These are phyloP conservation scores for Emergomyces africanus DNA, from an alignment of 2,329 filamentous ascomycete species.

Conservation along the genomic window DNA sequence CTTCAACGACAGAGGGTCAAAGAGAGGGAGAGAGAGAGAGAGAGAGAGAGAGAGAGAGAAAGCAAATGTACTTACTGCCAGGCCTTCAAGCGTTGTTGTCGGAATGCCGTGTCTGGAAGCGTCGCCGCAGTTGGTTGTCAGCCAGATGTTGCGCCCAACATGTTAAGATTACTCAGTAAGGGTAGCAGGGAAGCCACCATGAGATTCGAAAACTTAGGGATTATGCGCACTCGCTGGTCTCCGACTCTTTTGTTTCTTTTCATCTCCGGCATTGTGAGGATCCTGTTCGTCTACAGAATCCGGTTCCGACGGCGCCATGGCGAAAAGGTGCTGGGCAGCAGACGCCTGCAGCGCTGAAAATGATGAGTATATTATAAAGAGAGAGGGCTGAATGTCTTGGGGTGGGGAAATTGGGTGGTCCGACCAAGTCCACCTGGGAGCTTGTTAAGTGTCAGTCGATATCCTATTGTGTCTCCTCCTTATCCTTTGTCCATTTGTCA, in stretches of 20 bases:
- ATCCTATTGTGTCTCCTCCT: background rate
- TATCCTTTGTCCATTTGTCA: background rate
- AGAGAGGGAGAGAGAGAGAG: too few relatives aligned
- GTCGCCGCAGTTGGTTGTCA: background rate
- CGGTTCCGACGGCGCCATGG: conserved; percentile 8
- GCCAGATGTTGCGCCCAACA: background rate
- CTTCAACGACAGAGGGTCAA: background rate
- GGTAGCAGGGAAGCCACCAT: conserved; percentile 2
- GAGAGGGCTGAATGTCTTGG: background rate
- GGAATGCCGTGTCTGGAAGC: conserved; percentile 73
- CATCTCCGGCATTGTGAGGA: conserved; percentile 27
- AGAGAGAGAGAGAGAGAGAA: too few relatives aligned
- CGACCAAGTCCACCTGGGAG: background rate
- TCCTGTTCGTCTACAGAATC: conserved; percentile 35
- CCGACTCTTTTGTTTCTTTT: conserved; percentile 80
- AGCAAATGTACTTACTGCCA: conserved; percentile 65
- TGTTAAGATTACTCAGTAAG: background rate
- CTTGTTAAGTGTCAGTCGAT: background rate
- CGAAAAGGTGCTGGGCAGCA: background rate
- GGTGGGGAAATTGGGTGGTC: background rate
- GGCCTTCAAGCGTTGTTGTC: conserved; percentile 93
- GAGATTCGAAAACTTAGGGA: conserved; percentile 6
- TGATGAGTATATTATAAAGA: background rate
- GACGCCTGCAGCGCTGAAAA: background rate
- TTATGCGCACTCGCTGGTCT: conserved; percentile 65